Evolutionary conservation across 2,329 filamentous ascomycete genomes (phyloP).

Genomic region (Penicillium capsulatum): DNA sequence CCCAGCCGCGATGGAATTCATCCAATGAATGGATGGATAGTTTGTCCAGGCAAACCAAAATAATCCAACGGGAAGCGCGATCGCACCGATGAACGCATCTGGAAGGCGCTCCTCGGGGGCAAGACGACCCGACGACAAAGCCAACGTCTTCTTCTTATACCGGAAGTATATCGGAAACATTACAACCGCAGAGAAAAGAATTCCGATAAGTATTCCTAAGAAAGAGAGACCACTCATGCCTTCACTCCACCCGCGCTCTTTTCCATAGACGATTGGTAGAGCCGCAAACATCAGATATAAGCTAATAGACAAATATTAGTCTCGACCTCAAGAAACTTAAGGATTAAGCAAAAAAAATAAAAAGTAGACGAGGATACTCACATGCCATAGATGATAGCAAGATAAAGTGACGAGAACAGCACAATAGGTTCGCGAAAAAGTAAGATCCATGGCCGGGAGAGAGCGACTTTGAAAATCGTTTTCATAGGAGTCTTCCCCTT

Average conservation of each 20-base stretch:
- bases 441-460: constrained; percentile 29
- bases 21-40: constrained; percentile 23
- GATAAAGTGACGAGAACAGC: constrained; percentile 28
- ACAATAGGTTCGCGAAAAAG: constrained; percentile 31
- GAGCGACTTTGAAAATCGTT: constrained; percentile 22
- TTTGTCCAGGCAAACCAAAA: constrained; percentile 36
- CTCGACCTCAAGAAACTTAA: too few species aligned
- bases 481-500: constrained; percentile 20
- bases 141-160: constrained; percentile 18
- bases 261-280: constrained; percentile 30
- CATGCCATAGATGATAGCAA: constrained; percentile 30
- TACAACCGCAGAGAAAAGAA: constrained; percentile 24
- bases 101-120: constrained; percentile 29
- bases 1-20: constrained; percentile 23
- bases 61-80: constrained; percentile 25
- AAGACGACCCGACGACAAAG: too few species aligned
- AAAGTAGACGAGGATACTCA: too few species aligned
- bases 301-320: too few species aligned
- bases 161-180: constrained; percentile 21
- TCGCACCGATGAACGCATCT: constrained; percentile 23
- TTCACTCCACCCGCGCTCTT: constrained; percentile 27
- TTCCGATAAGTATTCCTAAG: constrained; percentile 31
- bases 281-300: constrained; percentile 31
- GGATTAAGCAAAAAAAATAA: too few species aligned
- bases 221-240: constrained; percentile 28